phyloP scores from a whole-genome alignment of 352 stramenopile genomes.

The Pythium utonaiense region DNA sequence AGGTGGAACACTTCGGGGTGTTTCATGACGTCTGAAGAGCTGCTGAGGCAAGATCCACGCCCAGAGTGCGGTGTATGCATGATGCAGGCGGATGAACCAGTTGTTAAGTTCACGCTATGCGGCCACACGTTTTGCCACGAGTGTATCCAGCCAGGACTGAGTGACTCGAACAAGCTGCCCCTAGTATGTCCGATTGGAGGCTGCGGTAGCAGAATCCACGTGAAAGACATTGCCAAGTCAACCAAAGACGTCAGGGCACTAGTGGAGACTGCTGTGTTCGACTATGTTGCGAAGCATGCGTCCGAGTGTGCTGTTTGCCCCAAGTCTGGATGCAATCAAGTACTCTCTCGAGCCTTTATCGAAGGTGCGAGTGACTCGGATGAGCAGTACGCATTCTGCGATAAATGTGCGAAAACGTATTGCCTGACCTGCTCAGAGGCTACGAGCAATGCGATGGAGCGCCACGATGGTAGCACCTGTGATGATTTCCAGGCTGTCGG shows the following conservation, averaged over 20 bases:
- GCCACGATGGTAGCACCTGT: constrained; percentile 7
- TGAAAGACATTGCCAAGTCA: constrained; percentile 13
- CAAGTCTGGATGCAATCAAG: constrained; percentile 22
- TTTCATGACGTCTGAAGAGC: background rate
- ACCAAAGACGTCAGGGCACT: constrained; percentile 6
- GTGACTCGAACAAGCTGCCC: constrained; percentile 3
- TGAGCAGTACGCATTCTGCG: constrained; percentile 11
- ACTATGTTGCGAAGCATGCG: constrained; percentile 17
- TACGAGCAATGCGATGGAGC: background rate
- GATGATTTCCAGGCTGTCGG: constrained; percentile 9
- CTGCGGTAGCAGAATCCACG: constrained; percentile 4
- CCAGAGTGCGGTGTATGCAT: constrained; percentile 15
- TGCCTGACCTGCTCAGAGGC: constrained; percentile 16
- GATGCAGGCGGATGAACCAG: constrained; percentile 10
- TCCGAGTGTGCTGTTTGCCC: constrained; percentile 9
- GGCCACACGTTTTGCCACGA: constrained; percentile 19
- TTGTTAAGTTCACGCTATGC: constrained; percentile 14
- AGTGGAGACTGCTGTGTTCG: constrained; percentile 17
- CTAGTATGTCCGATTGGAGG: constrained; percentile 8
- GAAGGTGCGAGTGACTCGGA: background rate
- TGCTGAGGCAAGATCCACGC: background rate
- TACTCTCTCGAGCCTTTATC: background rate
- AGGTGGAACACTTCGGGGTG: background rate
- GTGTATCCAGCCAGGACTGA: constrained; percentile 16
- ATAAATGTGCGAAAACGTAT: constrained; percentile 14